Conservation (phyloP, 23 red algal species). For the Gracilaria domingensis region DNA sequence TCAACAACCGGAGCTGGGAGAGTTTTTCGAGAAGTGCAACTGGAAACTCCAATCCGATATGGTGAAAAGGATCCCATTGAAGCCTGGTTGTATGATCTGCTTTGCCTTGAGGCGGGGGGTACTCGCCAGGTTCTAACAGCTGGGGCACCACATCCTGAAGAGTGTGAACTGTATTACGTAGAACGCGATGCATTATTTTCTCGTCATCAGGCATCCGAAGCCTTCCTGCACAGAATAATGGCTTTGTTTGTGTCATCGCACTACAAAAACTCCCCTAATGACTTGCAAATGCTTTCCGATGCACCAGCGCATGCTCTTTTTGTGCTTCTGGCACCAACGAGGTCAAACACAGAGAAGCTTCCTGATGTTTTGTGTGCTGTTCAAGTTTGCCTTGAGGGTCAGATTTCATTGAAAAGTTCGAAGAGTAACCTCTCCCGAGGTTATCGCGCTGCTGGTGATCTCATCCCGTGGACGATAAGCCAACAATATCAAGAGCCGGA, state of each 20-base stretch:
- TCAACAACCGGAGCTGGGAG: slow-evolving; percentile 59
- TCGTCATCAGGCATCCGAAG: slow-evolving; percentile 83
- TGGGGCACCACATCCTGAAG: slow-evolving; percentile 84
- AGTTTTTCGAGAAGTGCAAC: slow-evolving; percentile 82
- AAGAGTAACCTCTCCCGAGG: slow-evolving; percentile 71
- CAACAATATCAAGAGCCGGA: slow-evolving; percentile 96
- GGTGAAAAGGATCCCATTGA: slow-evolving; percentile 88
- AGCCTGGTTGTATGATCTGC: slow-evolving; percentile 94
- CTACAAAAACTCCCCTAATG: slow-evolving; percentile 99
- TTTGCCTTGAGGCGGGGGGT: slow-evolving; percentile 88
- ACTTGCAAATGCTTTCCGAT: slow-evolving; percentile 95
- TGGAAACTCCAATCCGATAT: slow-evolving; percentile 95
- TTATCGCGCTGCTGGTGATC: slow-evolving; percentile 84
- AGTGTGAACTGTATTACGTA: slow-evolving; percentile 88
- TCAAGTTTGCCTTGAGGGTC: slow-evolving; percentile 95
- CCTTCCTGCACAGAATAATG: slow-evolving; percentile 87
- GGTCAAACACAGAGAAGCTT: slow-evolving; percentile 65
- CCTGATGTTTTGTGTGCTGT: slow-evolving; percentile 92
- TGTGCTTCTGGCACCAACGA: slow-evolving; percentile 90
- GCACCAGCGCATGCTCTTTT: slow-evolving; percentile 92
- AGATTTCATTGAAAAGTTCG: slow-evolving; percentile 74
- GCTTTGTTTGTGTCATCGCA: slow-evolving; percentile 95
- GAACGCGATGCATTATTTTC: slow-evolving; percentile 94
- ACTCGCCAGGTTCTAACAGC: slow-evolving; percentile 53
- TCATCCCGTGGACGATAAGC: slow-evolving; percentile 97